phyloP scores from a whole-genome alignment of 495 filamentous ascomycete genomes.

The Xylaria cubensis region DNA sequence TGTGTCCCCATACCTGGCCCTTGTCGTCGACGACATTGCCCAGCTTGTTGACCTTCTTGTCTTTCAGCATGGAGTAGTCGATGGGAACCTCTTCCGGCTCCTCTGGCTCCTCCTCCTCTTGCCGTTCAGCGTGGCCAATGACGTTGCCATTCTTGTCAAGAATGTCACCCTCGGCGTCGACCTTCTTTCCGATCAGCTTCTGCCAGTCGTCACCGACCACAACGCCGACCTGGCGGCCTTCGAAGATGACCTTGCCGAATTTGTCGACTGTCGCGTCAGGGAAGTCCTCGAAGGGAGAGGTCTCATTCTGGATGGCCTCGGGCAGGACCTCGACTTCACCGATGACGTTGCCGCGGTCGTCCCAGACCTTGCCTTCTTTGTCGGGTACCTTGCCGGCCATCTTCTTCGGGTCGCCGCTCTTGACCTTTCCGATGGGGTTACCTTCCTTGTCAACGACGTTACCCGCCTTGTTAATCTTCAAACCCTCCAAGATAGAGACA shows the following conservation, averaged over 20 bases:
- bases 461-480: slow-evolving; percentile 78
- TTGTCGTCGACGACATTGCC: slow-evolving; percentile 77
- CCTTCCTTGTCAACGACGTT: slow-evolving; percentile 75
- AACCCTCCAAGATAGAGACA: slow-evolving; percentile 68
- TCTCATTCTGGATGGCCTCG: slow-evolving; percentile 63
- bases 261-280: slow-evolving; percentile 72
- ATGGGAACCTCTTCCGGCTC: slow-evolving; percentile 49
- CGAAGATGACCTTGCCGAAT: slow-evolving; percentile 74
- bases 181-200: slow-evolving; percentile 62
- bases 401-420: slow-evolving; percentile 71
- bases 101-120: slow-evolving; percentile 52
- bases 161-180: slow-evolving; percentile 69
- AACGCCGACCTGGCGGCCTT: slow-evolving; percentile 71
- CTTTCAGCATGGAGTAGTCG: slow-evolving; percentile 71
- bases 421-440: slow-evolving; percentile 71
- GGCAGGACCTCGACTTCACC: slow-evolving; percentile 78
- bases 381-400: slow-evolving; percentile 72
- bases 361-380: slow-evolving; percentile 76
- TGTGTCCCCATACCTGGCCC: slow-evolving; percentile 72
- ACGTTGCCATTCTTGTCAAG: slow-evolving; percentile 67
- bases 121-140: slow-evolving; percentile 62
- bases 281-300: slow-evolving; percentile 78
- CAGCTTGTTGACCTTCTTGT: slow-evolving; percentile 76
- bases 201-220: slow-evolving; percentile 71
- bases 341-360: slow-evolving; percentile 72